These are phyloP conservation scores for Rosa multiflora DNA, from an alignment of 306 rosid species.

Conservation along the genomic window DNA sequence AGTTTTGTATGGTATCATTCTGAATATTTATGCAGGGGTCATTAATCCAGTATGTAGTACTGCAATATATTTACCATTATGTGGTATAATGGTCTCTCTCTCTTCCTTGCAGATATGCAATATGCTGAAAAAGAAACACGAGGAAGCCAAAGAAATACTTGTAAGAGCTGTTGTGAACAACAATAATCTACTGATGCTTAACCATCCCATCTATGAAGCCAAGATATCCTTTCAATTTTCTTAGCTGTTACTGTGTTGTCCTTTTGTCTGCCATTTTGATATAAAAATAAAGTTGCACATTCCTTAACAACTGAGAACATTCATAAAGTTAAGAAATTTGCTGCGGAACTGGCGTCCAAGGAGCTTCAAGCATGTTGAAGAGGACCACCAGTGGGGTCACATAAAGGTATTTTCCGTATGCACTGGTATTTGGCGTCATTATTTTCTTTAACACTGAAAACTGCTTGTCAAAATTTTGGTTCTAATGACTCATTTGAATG, in stretches of 20 bases:
- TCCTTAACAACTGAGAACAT: conserved; percentile 63
- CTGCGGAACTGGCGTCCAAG: conserved; percentile 56
- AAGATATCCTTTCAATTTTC: conserved; percentile 66
- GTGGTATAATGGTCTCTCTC: neutral
- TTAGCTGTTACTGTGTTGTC: conserved; percentile 15
- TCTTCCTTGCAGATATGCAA: conserved; percentile 67
- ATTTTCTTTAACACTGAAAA: neutral
- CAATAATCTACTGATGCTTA: conserved; percentile 82
- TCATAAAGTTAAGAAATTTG: conserved; percentile 68
- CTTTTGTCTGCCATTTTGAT: conserved; percentile 7
- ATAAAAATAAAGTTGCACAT: conserved; percentile 7
- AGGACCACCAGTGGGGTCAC: conserved; percentile 12
- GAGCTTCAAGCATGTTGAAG: conserved; percentile 48
- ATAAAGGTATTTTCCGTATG: conserved; percentile 32
- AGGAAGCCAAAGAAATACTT: conserved; percentile 76
- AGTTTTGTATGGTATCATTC: neutral
- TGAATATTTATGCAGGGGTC: neutral
- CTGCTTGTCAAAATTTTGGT: conserved; percentile 14
- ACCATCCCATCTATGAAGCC: conserved; percentile 80
- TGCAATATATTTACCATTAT: neutral
- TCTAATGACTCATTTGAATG: neutral
- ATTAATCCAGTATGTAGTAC: neutral
- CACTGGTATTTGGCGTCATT: neutral
- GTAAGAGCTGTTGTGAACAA: conserved; percentile 76
- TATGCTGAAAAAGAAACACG: conserved; percentile 81